phyloP scores from a whole-genome alignment of 148 eudicot species.

The Fagopyrum esculentum region DNA sequence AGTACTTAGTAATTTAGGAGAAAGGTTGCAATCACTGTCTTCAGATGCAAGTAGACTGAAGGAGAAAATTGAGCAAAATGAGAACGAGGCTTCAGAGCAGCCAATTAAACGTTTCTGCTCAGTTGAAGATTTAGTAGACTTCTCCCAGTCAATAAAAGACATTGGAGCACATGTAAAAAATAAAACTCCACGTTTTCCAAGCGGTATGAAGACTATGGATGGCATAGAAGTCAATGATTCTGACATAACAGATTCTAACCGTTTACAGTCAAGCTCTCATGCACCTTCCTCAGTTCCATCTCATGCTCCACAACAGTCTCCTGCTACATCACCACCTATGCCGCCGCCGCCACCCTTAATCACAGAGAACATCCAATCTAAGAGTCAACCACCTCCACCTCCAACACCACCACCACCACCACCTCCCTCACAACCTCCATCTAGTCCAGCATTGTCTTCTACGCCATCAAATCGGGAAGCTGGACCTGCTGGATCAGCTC shows the following conservation, averaged over 20 bases:
- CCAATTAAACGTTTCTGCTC: slow-evolving; percentile 4
- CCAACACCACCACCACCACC: slow-evolving; percentile 17
- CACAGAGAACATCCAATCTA: background rate
- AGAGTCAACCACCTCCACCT: slow-evolving; percentile 9
- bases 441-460: background rate
- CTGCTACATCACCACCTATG: slow-evolving; percentile 1
- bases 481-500: background rate
- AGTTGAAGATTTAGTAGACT: slow-evolving; percentile 2
- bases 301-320: background rate
- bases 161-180: slow-evolving; percentile 2
- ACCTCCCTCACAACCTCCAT: background rate
- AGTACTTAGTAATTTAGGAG: slow-evolving; percentile 9
- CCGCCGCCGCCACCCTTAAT: background rate
- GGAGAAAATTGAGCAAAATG: slow-evolving; percentile 22
- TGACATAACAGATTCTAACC: background rate
- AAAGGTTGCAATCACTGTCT: slow-evolving; percentile 12
- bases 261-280: too few species aligned
- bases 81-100: background rate
- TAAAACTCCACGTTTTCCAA: background rate
- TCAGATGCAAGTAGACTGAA: slow-evolving; percentile 16
- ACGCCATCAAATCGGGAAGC: background rate
- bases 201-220: background rate
- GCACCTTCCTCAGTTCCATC: slow-evolving; percentile 5
- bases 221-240: slow-evolving; percentile 9
- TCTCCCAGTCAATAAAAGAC: background rate